phyloP scores from a whole-genome alignment of 371 early-diverging fungal genomes.

The Saksenaea vasiformis region DNA sequence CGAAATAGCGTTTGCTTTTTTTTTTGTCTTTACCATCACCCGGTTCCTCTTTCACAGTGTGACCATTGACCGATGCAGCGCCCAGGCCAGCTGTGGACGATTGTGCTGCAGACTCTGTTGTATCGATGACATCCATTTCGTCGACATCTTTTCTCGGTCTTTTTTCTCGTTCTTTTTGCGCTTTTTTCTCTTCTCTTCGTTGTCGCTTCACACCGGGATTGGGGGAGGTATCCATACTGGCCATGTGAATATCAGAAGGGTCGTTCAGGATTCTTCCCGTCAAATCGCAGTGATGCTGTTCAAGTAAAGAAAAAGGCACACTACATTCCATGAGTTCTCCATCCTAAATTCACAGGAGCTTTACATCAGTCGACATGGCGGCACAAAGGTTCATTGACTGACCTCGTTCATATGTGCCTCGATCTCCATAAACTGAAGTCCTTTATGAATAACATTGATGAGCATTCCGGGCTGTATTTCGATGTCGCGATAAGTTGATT shows the following conservation, averaged over 20 bases:
- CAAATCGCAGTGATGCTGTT: conserved; percentile 67
- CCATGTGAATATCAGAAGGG: conserved; percentile 15
- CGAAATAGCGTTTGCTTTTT: neutral
- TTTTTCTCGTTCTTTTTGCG: conserved; percentile 52
- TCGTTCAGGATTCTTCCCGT: conserved; percentile 35
- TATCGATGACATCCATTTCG: conserved; percentile 5
- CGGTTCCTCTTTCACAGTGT: conserved; percentile 17
- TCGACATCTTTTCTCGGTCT: conserved; percentile 35
- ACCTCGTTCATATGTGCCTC: conserved; percentile 85
- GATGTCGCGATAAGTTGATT: conserved; percentile 61
- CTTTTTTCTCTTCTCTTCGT: conserved; percentile 54
- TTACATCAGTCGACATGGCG: neutral
- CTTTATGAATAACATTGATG: conserved; percentile 89
- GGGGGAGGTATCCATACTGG: conserved; percentile 10
- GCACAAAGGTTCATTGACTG: neutral
- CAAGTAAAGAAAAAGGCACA: conserved; percentile 75
- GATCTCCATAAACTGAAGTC: conserved; percentile 88
- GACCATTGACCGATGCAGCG: conserved; percentile 14
- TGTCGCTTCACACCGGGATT: conserved; percentile 47
- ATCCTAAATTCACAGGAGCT: conserved; percentile 48
- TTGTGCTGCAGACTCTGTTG: conserved; percentile 8
- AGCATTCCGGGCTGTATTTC: conserved; percentile 86
- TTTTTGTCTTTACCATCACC: conserved; percentile 13
- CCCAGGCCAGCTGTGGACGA: conserved; percentile 7
- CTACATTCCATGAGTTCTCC: conserved; percentile 75